Percentiles rank a stretch among this genome's conserved stretches.
These are phyloP conservation scores for Emericellopsis terricola DNA, from an alignment of 495 filamentous ascomycete species.

Conservation along the genomic window DNA sequence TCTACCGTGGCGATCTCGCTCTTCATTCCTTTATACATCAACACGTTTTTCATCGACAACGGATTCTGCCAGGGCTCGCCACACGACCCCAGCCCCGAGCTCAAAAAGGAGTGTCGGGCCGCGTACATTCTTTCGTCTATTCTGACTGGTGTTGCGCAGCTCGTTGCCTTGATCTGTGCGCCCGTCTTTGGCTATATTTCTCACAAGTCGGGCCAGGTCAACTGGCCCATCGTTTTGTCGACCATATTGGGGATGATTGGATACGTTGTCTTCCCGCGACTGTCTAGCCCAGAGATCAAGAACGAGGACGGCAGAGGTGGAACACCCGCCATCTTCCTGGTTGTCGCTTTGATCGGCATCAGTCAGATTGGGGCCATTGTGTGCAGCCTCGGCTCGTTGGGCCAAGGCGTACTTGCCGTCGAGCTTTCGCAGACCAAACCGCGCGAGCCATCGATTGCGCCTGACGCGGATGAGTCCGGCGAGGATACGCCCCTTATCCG, in stretches of 20 bases:
- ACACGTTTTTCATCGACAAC: slow-evolving; percentile 69
- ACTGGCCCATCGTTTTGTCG: slow-evolving; percentile 55
- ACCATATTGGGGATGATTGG: slow-evolving; percentile 55
- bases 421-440: slow-evolving; percentile 14
- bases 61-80: slow-evolving; percentile 54
- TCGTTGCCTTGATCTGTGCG: slow-evolving; percentile 67
- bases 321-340: slow-evolving; percentile 47
- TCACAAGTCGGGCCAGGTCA: slow-evolving; percentile 37
- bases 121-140: slow-evolving; percentile 77
- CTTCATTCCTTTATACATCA: slow-evolving; percentile 84
- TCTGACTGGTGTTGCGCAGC: slow-evolving; percentile 73
- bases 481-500: slow-evolving; percentile 18
- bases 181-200: slow-evolving; percentile 73
- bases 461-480: slow-evolving; percentile 4
- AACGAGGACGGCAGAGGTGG: slow-evolving; percentile 38
- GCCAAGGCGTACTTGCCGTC: slow-evolving; percentile 52
- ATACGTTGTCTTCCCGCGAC: slow-evolving; percentile 51
- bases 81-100: slow-evolving; percentile 39
- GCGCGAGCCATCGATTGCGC: slow-evolving; percentile 13
- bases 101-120: slow-evolving; percentile 61
- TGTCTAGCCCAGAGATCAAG: slow-evolving; percentile 52
- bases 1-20: slow-evolving; percentile 91
- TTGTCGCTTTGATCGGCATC: slow-evolving; percentile 63
- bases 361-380: slow-evolving; percentile 94
- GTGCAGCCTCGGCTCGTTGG: slow-evolving; percentile 72